A percentile compares a stretch with the other conserved stretches of the same genome.
These are phyloP conservation scores for Malassezia sp. DNA, from an alignment of 1,284 basidiomycete genomes.

Conservation along the genomic window DNA sequence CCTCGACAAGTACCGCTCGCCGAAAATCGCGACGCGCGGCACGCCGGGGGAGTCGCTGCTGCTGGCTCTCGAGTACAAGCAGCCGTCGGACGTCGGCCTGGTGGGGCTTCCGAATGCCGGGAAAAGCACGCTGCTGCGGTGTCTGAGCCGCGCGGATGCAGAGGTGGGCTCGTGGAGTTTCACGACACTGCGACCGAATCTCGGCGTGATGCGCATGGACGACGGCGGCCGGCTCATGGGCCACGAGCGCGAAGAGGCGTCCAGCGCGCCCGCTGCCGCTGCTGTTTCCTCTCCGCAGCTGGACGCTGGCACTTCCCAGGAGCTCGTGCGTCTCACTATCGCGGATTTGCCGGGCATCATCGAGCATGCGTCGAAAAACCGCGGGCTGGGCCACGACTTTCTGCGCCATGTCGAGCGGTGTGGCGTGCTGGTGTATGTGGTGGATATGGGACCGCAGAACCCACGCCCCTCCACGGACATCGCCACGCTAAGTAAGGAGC, in stretches of 20 bases:
- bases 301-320: constrained; percentile 15
- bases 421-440: constrained; percentile 76
- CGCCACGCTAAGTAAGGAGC: constrained; percentile 60
- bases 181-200: constrained; percentile 85
- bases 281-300: too few relatives aligned
- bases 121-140: constrained; percentile 67
- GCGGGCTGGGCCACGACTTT: constrained; percentile 88
- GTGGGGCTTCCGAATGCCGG: constrained; percentile 90
- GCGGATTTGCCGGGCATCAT: constrained; percentile 96
- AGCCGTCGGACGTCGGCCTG: constrained; percentile 82
- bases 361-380: constrained; percentile 68
- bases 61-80: constrained; percentile 82
- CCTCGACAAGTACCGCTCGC: constrained; percentile 49
- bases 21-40: constrained; percentile 53
- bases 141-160: constrained; percentile 69
- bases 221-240: constrained; percentile 51
- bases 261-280: too few relatives aligned
- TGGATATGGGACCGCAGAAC: constrained; percentile 62
- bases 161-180: constrained; percentile 86
- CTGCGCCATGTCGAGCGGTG: constrained; percentile 85
- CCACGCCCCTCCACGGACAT: constrained; percentile 58
- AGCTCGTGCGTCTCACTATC: constrained; percentile 69
- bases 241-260: too few relatives aligned
- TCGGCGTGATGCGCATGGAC: constrained; percentile 76
- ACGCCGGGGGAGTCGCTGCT: constrained; percentile 68